Conservation (phyloP, 495 filamentous ascomycete species). For the Hyaloscypha hepaticicola region DNA sequence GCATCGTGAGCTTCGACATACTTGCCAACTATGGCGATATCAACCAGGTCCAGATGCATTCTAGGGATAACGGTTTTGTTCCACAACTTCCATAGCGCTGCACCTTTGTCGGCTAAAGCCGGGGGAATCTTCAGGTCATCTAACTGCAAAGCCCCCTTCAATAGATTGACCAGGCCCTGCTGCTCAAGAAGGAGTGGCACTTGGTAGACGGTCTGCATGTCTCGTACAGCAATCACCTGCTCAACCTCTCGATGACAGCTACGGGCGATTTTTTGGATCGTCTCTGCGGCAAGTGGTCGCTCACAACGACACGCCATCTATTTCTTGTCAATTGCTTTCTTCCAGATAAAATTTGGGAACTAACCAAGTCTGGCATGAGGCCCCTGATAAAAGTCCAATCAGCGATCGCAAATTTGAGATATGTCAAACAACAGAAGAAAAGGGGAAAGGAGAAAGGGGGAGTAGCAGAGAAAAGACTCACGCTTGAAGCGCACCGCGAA, state of each 20-base stretch:
- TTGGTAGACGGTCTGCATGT: slow-evolving; percentile 86
- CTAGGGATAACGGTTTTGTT: slow-evolving; percentile 50
- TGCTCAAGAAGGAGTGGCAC: slow-evolving; percentile 85
- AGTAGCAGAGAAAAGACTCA: not conserved
- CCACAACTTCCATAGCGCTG: slow-evolving; percentile 73
- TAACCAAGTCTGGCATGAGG: slow-evolving; percentile 77
- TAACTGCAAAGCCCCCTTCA: slow-evolving; percentile 61
- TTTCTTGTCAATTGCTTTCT: not conserved
- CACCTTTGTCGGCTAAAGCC: slow-evolving; percentile 54
- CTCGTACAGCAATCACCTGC: slow-evolving; percentile 82
- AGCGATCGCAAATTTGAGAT: not conserved
- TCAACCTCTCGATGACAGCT: slow-evolving; percentile 79
- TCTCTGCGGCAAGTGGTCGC: slow-evolving; percentile 63
- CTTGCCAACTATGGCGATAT: slow-evolving; percentile 92
- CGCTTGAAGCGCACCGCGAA: slow-evolving; percentile 54
- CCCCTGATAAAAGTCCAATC: slow-evolving; percentile 35
- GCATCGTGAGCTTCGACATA: slow-evolving; percentile 78
- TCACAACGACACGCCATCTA: slow-evolving; percentile 92
- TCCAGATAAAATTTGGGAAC: slow-evolving; percentile 19
- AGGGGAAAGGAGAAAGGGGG: not conserved
- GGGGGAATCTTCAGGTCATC: slow-evolving; percentile 47
- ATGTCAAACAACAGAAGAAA: not conserved
- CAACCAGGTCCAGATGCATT: slow-evolving; percentile 58
- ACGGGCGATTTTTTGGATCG: slow-evolving; percentile 83
- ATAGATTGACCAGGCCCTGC: slow-evolving; percentile 65